Conservation (phyloP, 805 yeast genomes). For the Phaffomyces thermotolerans region DNA sequence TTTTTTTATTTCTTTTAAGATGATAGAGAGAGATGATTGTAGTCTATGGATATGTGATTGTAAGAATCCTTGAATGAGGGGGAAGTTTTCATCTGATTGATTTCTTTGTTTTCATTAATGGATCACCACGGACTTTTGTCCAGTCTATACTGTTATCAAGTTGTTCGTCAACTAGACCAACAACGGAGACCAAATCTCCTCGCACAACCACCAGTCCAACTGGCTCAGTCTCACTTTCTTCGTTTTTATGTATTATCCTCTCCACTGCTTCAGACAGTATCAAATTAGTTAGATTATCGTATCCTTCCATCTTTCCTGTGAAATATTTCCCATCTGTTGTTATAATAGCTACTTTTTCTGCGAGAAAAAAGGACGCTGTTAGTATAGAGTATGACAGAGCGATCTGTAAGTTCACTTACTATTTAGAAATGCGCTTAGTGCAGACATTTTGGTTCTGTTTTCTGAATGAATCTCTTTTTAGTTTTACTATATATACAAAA, state of each 20-base stretch:
- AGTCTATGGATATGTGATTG: no score
- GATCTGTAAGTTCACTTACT: constrained; percentile 10
- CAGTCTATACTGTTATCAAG: constrained; percentile 33
- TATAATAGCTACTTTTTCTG: constrained; percentile 45
- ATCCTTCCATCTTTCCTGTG: constrained; percentile 47
- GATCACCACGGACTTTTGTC: constrained; percentile 20
- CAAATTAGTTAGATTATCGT: constrained; percentile 57
- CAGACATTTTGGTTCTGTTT: constrained; percentile 12
- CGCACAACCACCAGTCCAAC: constrained; percentile 47
- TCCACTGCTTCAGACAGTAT: constrained; percentile 46
- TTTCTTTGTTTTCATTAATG: constrained; percentile 20
- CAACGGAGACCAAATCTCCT: constrained; percentile 51
- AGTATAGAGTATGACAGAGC: background rate
- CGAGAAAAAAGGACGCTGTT: constrained; percentile 5
- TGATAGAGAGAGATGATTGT: no score
- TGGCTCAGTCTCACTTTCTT: constrained; percentile 21
- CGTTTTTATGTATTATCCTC: constrained; percentile 36
- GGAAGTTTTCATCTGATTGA: constrained; percentile 6
- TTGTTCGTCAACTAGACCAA: constrained; percentile 45
- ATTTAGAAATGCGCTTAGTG: constrained; percentile 17
- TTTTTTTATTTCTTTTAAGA: no score
- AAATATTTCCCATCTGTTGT: constrained; percentile 51
- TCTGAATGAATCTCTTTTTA: background rate
- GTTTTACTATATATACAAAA: background rate
- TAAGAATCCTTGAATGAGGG: no score